These are phyloP conservation scores for Alternaria postmessia DNA, from an alignment of 2,329 filamentous ascomycete species.

Conservation along the genomic window DNA sequence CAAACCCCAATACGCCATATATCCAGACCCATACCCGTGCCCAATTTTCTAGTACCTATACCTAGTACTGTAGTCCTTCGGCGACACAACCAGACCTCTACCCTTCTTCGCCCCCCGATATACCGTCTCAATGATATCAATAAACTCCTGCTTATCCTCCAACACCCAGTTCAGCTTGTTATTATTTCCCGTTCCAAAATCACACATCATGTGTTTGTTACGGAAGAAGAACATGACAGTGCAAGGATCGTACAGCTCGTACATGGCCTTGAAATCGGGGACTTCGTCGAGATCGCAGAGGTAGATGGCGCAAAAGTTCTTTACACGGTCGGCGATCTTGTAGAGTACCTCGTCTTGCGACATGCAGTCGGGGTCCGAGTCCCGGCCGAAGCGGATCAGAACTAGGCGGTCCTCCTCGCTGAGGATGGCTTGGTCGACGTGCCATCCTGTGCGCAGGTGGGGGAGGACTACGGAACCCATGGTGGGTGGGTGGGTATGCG, in stretches of 20 bases:
- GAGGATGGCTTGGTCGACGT: constrained; percentile 92
- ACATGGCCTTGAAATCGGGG: constrained; percentile 86
- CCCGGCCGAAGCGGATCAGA: constrained; percentile 90
- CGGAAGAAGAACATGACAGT: constrained; percentile 98
- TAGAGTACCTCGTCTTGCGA: constrained; percentile 92
- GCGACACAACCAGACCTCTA: constrained; percentile 92
- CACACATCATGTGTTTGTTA: constrained; percentile 99
- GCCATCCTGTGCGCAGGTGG: constrained; percentile 91
- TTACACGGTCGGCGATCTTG: constrained; percentile 90
- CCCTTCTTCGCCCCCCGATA: constrained; percentile 99
- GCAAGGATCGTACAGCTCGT: constrained; percentile 86
- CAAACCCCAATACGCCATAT: constrained; percentile 1
- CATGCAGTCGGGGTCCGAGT: constrained; percentile 83
- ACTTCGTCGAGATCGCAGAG: constrained; percentile 78
- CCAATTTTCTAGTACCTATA: constrained; percentile 65
- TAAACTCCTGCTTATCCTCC: constrained; percentile 97
- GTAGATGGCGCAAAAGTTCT: constrained; percentile 89
- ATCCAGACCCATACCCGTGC: not conserved
- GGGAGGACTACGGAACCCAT: constrained; percentile 92
- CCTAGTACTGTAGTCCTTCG: constrained; percentile 80
- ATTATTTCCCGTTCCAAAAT: constrained; percentile 96
- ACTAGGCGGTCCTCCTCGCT: constrained; percentile 86
- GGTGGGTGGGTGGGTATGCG: constrained; percentile 1
- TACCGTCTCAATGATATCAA: constrained; percentile 98
- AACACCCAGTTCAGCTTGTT: constrained; percentile 98